Evolutionary conservation across 2,329 filamentous ascomycete species (phyloP), one percentile per base, ranked within the genome.

Genomic region (Scedosporium minutisporum): DNA sequence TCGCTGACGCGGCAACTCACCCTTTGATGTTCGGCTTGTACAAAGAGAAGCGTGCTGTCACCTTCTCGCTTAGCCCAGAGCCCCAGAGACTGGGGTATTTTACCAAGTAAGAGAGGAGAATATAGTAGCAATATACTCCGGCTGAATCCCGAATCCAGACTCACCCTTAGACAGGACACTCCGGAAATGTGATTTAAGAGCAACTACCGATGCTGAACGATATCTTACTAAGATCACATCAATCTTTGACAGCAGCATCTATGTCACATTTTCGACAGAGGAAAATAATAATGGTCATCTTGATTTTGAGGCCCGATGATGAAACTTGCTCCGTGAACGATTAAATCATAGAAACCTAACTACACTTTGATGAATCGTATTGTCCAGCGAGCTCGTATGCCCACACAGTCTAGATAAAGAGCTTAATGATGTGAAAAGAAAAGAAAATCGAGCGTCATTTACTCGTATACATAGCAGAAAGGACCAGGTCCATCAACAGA

Each of bases 391-490:
- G 44, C 44, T 21, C 18, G 16, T 4, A 14, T 18, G 44, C 44
- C 44, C 44, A 48, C 44, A 48, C 44, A 48, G 44, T 48, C 44
- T 48, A 48, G 44, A 10, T 21, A 18, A n/a, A 48, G 18, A 48
- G n/a, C 44, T 18, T 18, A 48, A 6, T 12, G 18, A 21, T 18
- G 44, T 21, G 51, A 55, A 3, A 18, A 55, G 51, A 18, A 55
- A 55, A 25, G 51, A 18, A 48, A 48, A 21, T 12, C 18, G 12
- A 23, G 18, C 51, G 23, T 55, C 18, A n/a, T 59, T 42, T 63
- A 65, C 61, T 62, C 60, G 51, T 71, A 74, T 44, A 74, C 41
- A 57, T 75, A 75, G 60, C 73, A 75, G 55, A 74, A 73, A 2
- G 71, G 72, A 5, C 72, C 72, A 21, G 21, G 67, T 2, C 57